phyloP scores from a whole-genome alignment of 2,329 filamentous ascomycete genomes.

The Bisporella sp. region DNA sequence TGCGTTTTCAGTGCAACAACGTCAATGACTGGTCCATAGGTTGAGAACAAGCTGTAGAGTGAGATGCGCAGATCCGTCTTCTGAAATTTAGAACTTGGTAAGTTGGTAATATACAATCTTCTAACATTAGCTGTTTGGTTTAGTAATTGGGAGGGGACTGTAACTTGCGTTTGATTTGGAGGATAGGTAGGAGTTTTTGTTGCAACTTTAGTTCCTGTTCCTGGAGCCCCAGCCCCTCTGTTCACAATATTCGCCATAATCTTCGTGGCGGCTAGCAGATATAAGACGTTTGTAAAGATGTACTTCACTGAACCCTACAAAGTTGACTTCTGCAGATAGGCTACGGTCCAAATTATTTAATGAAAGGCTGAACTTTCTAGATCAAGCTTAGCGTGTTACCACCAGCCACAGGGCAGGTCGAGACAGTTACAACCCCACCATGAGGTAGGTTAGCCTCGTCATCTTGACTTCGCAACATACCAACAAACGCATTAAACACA shows the following conservation, averaged over 20 bases:
- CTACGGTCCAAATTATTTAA: too few species aligned
- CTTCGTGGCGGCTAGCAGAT: not conserved
- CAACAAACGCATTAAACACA: not conserved
- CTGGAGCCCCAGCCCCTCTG: not conserved
- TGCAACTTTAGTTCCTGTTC: slow-evolving; percentile 14
- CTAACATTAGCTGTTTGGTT: slow-evolving; percentile 4
- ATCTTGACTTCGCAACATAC: slow-evolving; percentile 3
- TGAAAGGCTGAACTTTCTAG: too few species aligned
- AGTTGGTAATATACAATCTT: slow-evolving; percentile 83
- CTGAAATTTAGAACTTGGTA: slow-evolving; percentile 79
- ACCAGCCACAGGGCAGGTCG: too few species aligned
- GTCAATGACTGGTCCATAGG: slow-evolving; percentile 87
- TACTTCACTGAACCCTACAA: too few species aligned
- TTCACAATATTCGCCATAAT: slow-evolving; percentile 3
- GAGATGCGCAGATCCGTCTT: slow-evolving; percentile 82
- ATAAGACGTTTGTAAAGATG: too few species aligned
- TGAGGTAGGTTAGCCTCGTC: not conserved
- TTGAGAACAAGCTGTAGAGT: slow-evolving; percentile 90
- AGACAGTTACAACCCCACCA: slow-evolving; percentile 2
- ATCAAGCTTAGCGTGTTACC: too few species aligned
- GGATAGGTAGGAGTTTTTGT: slow-evolving; percentile 47
- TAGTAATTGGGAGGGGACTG: slow-evolving; percentile 11
- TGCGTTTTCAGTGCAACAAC: slow-evolving; percentile 81
- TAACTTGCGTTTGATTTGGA: slow-evolving; percentile 68
- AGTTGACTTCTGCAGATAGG: too few species aligned